Conservation (phyloP, 805 yeast species). For the Yamadazyma sp. region DNA sequence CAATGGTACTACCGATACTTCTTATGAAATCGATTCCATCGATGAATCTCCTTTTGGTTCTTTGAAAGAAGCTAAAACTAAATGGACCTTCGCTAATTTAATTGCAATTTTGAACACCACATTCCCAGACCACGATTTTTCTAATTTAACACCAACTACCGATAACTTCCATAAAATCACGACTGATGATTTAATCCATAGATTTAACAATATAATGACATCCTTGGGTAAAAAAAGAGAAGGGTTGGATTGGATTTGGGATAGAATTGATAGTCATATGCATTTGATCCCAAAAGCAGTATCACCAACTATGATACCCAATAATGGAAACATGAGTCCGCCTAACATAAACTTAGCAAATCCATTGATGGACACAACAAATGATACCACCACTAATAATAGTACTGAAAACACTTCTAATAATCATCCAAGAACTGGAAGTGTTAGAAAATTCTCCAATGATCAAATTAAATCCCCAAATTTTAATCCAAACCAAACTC, state of each 20-base stretch:
- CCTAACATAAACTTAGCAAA: constrained; percentile 1
- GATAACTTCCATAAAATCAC: constrained; percentile 40
- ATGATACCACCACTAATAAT: background rate
- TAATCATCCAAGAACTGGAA: constrained; percentile 4
- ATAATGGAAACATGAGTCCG: background rate
- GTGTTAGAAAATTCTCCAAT: constrained; percentile 5
- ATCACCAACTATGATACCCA: constrained; percentile 17
- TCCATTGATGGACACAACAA: background rate
- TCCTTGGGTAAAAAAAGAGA: constrained; percentile 42
- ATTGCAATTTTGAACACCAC: constrained; percentile 89
- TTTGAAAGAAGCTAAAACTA: constrained; percentile 74
- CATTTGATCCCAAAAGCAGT: constrained; percentile 46
- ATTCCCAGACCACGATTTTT: constrained; percentile 94
- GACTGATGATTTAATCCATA: constrained; percentile 50
- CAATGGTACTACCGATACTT: constrained; percentile 14
- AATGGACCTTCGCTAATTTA: constrained; percentile 86
- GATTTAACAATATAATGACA: constrained; percentile 74
- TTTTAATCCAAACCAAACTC: constrained; percentile 3
- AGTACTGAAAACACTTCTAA: background rate
- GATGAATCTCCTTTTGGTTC: constrained; percentile 87
- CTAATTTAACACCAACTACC: constrained; percentile 80
- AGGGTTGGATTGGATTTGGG: constrained; percentile 75
- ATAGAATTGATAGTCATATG: constrained; percentile 78
- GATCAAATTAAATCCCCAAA: constrained; percentile 17
- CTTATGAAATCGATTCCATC: constrained; percentile 22